Conservation (phyloP, 192 early-diverging fungal genomes). For the Entomortierella parvispora region DNA sequence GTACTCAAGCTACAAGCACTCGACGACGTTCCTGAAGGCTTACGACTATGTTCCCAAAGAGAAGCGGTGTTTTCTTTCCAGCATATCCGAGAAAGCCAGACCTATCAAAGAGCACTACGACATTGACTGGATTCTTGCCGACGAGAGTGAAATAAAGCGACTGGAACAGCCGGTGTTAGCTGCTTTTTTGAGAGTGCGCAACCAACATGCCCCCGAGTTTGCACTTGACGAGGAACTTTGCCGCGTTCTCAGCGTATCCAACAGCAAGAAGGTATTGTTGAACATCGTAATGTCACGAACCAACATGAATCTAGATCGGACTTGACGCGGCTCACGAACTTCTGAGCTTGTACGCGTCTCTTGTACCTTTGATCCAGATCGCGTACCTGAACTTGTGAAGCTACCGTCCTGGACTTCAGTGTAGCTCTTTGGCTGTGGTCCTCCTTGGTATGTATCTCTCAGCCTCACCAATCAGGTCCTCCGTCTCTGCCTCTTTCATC, state of each 20-base stretch:
- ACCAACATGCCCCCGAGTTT: constrained; percentile 1
- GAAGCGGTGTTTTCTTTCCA: not conserved
- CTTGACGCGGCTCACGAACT: no score
- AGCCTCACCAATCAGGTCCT: no score
- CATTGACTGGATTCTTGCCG: not conserved
- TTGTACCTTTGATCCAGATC: constrained; percentile 4
- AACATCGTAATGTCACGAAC: constrained; percentile 11
- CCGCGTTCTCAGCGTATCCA: constrained; percentile 5
- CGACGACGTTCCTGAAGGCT: constrained; percentile 3
- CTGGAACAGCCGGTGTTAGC: not conserved
- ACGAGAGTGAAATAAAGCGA: constrained; percentile 1
- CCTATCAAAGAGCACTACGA: constrained; percentile 1
- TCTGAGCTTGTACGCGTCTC: constrained; percentile 11
- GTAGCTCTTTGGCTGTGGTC: no score
- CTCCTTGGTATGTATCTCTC: no score
- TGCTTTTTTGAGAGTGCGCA: constrained; percentile 3
- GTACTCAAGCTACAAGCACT: constrained; percentile 1
- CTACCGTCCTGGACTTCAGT: no score
- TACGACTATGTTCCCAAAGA: not conserved
- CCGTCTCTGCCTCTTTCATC: no score
- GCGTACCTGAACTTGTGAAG: no score
- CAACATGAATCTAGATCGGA: no score
- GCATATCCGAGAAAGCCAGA: not conserved
- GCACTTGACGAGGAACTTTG: no score
- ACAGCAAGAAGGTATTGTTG: not conserved